A percentile compares a stretch with the other conserved stretches of the same genome.
Conservation (phyloP, 2,329 filamentous ascomycete species). For the Cytospora piceicola region DNA sequence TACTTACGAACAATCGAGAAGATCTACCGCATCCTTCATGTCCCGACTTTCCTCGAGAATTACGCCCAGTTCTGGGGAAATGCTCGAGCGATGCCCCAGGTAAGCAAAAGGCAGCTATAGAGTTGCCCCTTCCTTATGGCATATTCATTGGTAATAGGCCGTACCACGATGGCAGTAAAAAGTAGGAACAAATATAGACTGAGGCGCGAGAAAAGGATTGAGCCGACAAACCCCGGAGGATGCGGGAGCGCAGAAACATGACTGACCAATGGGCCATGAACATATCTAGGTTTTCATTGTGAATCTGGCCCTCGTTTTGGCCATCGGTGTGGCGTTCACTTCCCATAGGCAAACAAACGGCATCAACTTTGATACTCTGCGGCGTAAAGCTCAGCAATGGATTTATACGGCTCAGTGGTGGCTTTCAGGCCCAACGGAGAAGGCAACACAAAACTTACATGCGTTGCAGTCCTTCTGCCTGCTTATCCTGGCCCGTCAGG, state of each 20-base stretch:
- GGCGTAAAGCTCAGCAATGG: constrained; percentile 51
- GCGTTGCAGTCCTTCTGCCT: constrained; percentile 58
- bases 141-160: neutral
- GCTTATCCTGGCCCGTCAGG: constrained; percentile 54
- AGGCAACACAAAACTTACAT: constrained; percentile 49
- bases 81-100: constrained; percentile 37
- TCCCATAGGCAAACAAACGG: constrained; percentile 41
- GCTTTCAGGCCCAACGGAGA: constrained; percentile 20
- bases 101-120: neutral
- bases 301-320: constrained; percentile 57
- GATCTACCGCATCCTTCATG: constrained; percentile 60
- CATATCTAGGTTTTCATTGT: constrained; percentile 48
- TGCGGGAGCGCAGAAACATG: neutral
- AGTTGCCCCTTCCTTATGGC: neutral
- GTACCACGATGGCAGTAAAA: neutral
- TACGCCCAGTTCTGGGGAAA: constrained; percentile 56
- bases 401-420: constrained; percentile 43
- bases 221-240: too few species aligned
- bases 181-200: too few species aligned
- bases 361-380: constrained; percentile 43
- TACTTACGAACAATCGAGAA: constrained; percentile 62
- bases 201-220: neutral
- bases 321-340: constrained; percentile 50
- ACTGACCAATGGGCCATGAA: neutral
- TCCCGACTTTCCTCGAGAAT: constrained; percentile 58